These are phyloP conservation scores for Cytospora paraplurivora DNA, from an alignment of 2,329 filamentous ascomycete genomes.

Conservation along the genomic window DNA sequence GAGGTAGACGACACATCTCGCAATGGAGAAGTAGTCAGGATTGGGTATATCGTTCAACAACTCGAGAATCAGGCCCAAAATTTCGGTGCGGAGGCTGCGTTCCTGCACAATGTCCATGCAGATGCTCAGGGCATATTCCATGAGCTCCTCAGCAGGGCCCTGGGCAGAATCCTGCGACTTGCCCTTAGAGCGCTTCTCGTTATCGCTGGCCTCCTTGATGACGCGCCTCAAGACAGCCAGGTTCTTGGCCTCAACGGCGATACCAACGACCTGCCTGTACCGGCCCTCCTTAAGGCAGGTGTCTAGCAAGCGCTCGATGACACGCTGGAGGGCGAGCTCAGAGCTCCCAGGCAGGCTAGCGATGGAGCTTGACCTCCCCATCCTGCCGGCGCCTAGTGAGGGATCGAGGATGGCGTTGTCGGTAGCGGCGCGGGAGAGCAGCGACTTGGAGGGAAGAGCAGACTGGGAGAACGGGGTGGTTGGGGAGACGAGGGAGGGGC, in stretches of 20 bases:
- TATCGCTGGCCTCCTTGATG: constrained; percentile 85
- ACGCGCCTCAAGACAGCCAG: constrained; percentile 83
- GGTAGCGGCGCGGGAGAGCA: constrained; percentile 80
- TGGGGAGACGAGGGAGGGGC: constrained; percentile 75
- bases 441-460: constrained; percentile 87
- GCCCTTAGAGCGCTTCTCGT: constrained; percentile 72
- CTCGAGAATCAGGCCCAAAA: constrained; percentile 88
- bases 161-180: constrained; percentile 54
- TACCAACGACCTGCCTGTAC: constrained; percentile 95
- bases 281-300: constrained; percentile 82
- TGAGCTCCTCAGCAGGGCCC: constrained; percentile 80
- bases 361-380: constrained; percentile 59
- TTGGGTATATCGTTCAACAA: constrained; percentile 90
- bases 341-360: constrained; percentile 69
- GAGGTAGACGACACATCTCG: constrained; percentile 95
- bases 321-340: constrained; percentile 75
- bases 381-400: constrained; percentile 56
- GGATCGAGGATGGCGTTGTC: constrained; percentile 65
- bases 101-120: constrained; percentile 99
- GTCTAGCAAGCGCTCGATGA: constrained; percentile 90
- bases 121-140: constrained; percentile 94
- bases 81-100: constrained; percentile 78
- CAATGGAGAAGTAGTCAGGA: constrained; percentile 97
- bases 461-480: constrained; percentile 96
- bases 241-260: constrained; percentile 92